A percentile compares a stretch with the other conserved stretches of the same genome.
Evolutionary conservation across 2,329 filamentous ascomycete genomes (phyloP).

Genomic region (Onygenales sp.): DNA sequence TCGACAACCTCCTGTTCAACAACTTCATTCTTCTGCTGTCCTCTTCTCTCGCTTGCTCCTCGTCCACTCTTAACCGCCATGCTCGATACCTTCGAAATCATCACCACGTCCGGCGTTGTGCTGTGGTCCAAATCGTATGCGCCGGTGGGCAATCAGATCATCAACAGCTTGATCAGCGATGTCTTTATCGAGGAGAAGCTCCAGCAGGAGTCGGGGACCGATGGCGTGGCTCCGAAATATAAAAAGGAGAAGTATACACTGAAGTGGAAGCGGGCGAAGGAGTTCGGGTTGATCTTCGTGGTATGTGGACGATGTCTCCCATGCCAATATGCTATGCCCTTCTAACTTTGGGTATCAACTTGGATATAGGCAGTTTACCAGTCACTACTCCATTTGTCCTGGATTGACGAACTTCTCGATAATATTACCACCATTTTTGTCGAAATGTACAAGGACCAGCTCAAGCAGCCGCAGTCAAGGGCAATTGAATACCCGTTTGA

Average conservation of each 20-base stretch:
- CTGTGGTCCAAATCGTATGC: conserved; percentile 88
- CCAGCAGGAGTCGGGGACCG: conserved; percentile 48
- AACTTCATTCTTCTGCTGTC: neutral
- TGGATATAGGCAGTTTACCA: conserved; percentile 80
- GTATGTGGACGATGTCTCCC: conserved; percentile 40
- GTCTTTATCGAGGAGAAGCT: conserved; percentile 95
- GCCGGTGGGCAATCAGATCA: conserved; percentile 66
- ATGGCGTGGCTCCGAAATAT: conserved; percentile 60
- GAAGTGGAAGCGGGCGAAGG: conserved; percentile 88
- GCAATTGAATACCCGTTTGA: conserved; percentile 79
- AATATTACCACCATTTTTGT: conserved; percentile 90
- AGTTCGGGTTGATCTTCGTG: conserved; percentile 90
- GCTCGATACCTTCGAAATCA: conserved; percentile 93
- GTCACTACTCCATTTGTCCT: conserved; percentile 85
- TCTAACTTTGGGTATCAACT: neutral
- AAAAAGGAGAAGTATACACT: conserved; percentile 88
- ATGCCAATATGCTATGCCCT: neutral
- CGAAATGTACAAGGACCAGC: conserved; percentile 77
- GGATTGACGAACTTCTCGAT: conserved; percentile 94
- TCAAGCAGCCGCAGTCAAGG: conserved; percentile 71
- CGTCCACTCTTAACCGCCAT: conserved; percentile 41
- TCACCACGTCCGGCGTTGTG: conserved; percentile 92
- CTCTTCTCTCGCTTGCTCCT: neutral
- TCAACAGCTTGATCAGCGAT: conserved; percentile 92
- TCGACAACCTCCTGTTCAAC: neutral